Base-by-base conservation (phyloP, 495 filamentous ascomycete species). In the Penicillium egyptiacum region DNA sequence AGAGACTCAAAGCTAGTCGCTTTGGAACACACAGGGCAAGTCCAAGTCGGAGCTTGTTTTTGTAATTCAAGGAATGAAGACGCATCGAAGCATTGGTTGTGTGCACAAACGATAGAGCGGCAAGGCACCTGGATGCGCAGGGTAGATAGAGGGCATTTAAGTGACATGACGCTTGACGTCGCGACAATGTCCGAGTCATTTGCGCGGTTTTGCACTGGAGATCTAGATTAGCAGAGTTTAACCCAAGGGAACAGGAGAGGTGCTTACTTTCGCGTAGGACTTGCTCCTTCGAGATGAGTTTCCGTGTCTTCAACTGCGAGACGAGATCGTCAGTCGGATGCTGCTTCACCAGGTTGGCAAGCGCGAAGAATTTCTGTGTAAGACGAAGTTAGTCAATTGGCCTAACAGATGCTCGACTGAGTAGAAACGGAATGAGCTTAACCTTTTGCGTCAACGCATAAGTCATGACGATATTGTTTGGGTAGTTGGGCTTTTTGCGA, bases 61-160 rank as follows among this genome's bases (percentile, higher is more conserved):
- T 97, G 92, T 37, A 98, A 68, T 62, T 96, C 90, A 14, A 98
- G 78, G 62, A 96, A 98, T 3, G 91, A 95, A 3, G 84, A 84
- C n/a, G 87, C 94, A 70, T 98, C 94, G 67, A 98, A 98, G 65
- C 94, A 98, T 63, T 94, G 90, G 40, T 92, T 91, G 73, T 98
- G 94, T 8, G 81, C 88, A 69, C 94, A 98, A 22, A 86, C 66
- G 9, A 84, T 78, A 2, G 88, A 91, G 40, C 94, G 86, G 62
- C 90, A 89, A 9, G 94, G 94, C 22, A 88, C 76, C 25, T 84
- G 79, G 31, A 98, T 88, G 55, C 91, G 83, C 55, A 90, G 79
- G 17, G 90, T 94, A 3, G 90, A 93, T 12, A 98, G 71, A 1
- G 95, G 94, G 64, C 94, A 96, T 67, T 94, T 95, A 16, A 98